Base-by-base conservation (phyloP, 768 basidiomycete genomes). In the Strobilomyces dryophilus region DNA sequence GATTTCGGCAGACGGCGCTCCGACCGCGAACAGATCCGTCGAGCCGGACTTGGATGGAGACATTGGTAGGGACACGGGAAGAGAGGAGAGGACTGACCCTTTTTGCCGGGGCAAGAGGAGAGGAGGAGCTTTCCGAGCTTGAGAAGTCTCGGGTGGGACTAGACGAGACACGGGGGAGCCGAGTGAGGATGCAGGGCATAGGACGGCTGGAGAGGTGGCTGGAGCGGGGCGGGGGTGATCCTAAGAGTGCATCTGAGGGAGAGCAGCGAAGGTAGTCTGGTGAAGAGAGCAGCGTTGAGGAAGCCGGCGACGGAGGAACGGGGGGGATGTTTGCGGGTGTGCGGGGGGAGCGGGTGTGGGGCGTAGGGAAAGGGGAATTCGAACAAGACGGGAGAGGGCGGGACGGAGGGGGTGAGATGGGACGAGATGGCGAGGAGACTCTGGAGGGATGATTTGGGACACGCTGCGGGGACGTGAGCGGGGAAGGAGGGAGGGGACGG, bases 91-190 rank as follows among this genome's bases (percentile, higher is more conserved):
- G 26, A 53, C 69, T 10, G 29, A 85, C 87, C 85, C 78, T 97
- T 93, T 71, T 98, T 98, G 5, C 95, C 95, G 3, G 95, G 95
- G 73, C 95, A 98, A 7, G 90, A 93, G 7, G 89, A 92, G 31
- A 98, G 69, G 47, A 87, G 79, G 20, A 98, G 72, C 67, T 98
- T 98, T 18, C 95, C 95, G 9, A 95, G 70, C 12, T 62, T 63
- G 27, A 72, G 70, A 11, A 58, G 21, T 48, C 59, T n/a, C n/a
- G n/a, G n/a, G 4, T 56, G 57, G 11, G 57, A 17, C 39, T 42
- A n/a, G 42, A 47, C 8, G 9, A 14, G 2, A 50, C 65, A 66
- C 65, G 17, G 21, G 29, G 59, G 51, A 12, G 29, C 2, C 8
- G 54, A 48, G 53, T 58, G 44, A 0, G 66, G 66, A 43, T 61